Conservation (phyloP, 345 rosid genomes). For the Pseudoturritis turrita region DNA sequence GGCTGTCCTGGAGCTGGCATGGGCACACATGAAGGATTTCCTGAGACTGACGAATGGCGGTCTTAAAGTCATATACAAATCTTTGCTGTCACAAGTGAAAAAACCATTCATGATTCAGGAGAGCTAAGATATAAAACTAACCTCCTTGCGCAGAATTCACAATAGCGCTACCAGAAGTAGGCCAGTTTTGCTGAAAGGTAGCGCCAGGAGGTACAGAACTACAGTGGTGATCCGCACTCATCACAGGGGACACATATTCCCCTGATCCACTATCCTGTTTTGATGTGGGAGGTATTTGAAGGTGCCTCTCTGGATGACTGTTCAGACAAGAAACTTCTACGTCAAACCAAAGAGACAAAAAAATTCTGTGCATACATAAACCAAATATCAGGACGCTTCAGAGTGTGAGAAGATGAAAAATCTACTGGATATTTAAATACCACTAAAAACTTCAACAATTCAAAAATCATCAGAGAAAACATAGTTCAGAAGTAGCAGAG, state of each 20-base stretch:
- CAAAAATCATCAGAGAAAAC: neutral
- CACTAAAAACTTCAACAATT: neutral
- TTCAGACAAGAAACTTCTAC: slow-evolving; percentile 24
- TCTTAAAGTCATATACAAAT: slow-evolving; percentile 33
- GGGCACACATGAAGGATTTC: slow-evolving; percentile 52
- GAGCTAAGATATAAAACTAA: slow-evolving; percentile 29
- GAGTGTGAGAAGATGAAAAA: neutral
- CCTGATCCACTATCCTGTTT: slow-evolving; percentile 57
- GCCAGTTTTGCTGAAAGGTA: slow-evolving; percentile 54
- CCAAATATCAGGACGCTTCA: slow-evolving; percentile 7
- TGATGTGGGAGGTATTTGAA: slow-evolving; percentile 37
- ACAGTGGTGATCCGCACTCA: slow-evolving; percentile 48
- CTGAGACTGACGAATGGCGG: slow-evolving; percentile 38
- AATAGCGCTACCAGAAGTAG: slow-evolving; percentile 38
- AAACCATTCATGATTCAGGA: slow-evolving; percentile 23
- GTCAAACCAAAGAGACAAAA: slow-evolving; percentile 14
- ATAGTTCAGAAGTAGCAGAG: slow-evolving; percentile 19
- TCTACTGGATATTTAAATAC: neutral
- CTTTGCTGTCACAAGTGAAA: neutral
- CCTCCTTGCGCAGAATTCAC: slow-evolving; percentile 52
- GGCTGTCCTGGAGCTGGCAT: slow-evolving; percentile 50
- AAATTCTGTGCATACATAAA: neutral
- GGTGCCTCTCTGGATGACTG: slow-evolving; percentile 57
- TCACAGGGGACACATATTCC: slow-evolving; percentile 67
- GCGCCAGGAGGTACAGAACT: slow-evolving; percentile 40